phyloP scores from a whole-genome alignment of 208 protist species.

The Spongospora subterranea region DNA sequence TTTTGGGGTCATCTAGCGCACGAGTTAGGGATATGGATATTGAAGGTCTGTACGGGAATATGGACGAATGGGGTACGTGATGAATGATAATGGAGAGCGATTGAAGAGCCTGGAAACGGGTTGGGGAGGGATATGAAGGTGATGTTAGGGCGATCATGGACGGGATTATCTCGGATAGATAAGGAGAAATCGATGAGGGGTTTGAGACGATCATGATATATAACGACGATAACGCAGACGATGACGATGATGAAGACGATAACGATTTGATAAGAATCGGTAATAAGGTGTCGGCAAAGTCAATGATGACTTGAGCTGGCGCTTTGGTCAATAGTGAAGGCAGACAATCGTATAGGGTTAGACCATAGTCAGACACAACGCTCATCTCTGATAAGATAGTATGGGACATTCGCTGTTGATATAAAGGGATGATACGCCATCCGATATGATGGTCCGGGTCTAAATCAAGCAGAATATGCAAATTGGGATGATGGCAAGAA shows the following conservation, averaged over 20 bases:
- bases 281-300: neutral
- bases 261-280: neutral
- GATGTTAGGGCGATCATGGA: neutral
- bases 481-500: neutral
- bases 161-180: neutral
- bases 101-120: neutral
- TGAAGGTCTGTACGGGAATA: neutral
- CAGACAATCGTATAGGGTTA: neutral
- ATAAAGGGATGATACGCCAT: neutral
- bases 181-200: neutral
- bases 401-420: neutral
- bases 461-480: neutral
- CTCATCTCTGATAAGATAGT: neutral
- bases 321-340: neutral
- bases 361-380: neutral
- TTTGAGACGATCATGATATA: neutral
- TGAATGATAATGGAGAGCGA: neutral
- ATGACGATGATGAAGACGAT: neutral
- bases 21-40: neutral
- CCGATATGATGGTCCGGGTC: neutral
- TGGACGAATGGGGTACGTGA: neutral
- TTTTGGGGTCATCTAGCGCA: neutral
- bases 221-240: neutral
- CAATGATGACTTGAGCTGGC: neutral
- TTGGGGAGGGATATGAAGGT: neutral